phyloP scores from a whole-genome alignment of 2,329 filamentous ascomycete genomes.

The Periglandula ipomoeae region DNA sequence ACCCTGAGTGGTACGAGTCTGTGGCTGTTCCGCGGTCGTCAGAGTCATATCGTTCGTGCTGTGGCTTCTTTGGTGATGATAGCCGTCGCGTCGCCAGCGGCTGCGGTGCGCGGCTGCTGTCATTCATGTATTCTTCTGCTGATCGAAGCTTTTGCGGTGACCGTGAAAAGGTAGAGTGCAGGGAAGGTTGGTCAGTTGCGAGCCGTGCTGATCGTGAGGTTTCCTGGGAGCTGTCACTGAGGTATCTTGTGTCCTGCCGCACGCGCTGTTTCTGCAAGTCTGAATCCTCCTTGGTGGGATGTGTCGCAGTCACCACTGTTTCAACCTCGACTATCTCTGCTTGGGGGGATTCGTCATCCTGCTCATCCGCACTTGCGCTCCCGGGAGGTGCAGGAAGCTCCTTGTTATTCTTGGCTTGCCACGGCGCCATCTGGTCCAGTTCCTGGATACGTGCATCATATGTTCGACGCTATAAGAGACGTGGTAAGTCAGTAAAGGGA shows the following conservation, averaged over 20 bases:
- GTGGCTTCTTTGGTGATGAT: slow-evolving; percentile 29
- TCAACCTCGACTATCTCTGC: background rate
- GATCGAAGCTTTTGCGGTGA: slow-evolving; percentile 27
- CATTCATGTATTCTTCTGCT: slow-evolving; percentile 28
- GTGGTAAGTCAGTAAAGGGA: background rate
- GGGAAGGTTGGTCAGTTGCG: slow-evolving; percentile 17
- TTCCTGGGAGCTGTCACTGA: slow-evolving; percentile 15
- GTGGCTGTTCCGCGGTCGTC: slow-evolving; percentile 7
- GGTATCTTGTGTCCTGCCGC: slow-evolving; percentile 13
- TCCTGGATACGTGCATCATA: slow-evolving; percentile 88
- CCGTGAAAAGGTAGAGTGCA: slow-evolving; percentile 46
- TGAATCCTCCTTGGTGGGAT: slow-evolving; percentile 26
- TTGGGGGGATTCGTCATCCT: slow-evolving; percentile 4
- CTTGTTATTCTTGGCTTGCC: slow-evolving; percentile 51
- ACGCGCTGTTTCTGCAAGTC: slow-evolving; percentile 11
- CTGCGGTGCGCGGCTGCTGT: slow-evolving; percentile 56
- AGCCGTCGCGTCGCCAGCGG: slow-evolving; percentile 59
- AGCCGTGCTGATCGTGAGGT: slow-evolving; percentile 12
- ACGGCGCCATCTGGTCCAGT: slow-evolving; percentile 60
- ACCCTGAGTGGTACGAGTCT: slow-evolving; percentile 6
- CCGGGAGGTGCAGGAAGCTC: slow-evolving; percentile 64
- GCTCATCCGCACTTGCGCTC: slow-evolving; percentile 41
- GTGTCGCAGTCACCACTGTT: slow-evolving; percentile 16
- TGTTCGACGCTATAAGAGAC: slow-evolving; percentile 57
- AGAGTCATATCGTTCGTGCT: slow-evolving; percentile 12